Percentiles rank a stretch among this genome's conserved stretches.
Conservation (phyloP, 345 rosid genomes). For the Sisymbrium irio region DNA sequence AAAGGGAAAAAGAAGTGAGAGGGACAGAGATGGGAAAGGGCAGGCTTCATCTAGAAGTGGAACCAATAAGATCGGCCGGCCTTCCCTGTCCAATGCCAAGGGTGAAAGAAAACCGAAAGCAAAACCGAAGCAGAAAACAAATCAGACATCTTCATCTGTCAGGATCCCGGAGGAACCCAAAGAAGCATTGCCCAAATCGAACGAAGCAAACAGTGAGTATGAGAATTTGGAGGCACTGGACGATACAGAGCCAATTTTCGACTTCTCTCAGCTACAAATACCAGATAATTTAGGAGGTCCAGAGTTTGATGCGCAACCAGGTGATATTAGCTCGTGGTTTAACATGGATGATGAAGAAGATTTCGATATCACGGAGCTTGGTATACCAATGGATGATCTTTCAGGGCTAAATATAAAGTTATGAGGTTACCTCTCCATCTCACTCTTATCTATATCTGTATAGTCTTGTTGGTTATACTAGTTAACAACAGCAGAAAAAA, state of each 20-base stretch:
- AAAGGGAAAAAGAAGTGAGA: slow-evolving; percentile 94
- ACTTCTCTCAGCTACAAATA: slow-evolving; percentile 50
- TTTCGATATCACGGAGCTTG: slow-evolving; percentile 84
- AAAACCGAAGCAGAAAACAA: slow-evolving; percentile 83
- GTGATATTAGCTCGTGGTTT: slow-evolving; percentile 89
- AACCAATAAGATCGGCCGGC: slow-evolving; percentile 70
- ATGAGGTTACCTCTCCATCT: slow-evolving; percentile 52
- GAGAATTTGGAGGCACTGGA: slow-evolving; percentile 59
- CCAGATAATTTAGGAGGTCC: slow-evolving; percentile 54
- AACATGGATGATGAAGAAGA: slow-evolving; percentile 92
- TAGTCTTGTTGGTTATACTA: slow-evolving; percentile 82
- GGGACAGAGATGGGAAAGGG: slow-evolving; percentile 94
- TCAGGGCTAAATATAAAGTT: slow-evolving; percentile 91
- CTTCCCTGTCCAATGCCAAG: slow-evolving; percentile 61
- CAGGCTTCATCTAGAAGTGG: slow-evolving; percentile 73
- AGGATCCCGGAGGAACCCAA: slow-evolving; percentile 57
- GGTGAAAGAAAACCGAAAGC: slow-evolving; percentile 83
- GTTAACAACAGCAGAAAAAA: slow-evolving; percentile 48
- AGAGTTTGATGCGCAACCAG: slow-evolving; percentile 49
- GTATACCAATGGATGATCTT: slow-evolving; percentile 98
- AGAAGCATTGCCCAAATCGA: slow-evolving; percentile 37
- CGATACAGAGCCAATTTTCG: slow-evolving; percentile 35
- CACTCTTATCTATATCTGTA: slow-evolving; percentile 38
- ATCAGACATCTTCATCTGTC: slow-evolving; percentile 74
- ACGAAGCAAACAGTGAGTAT: slow-evolving; percentile 52